Evolutionary conservation across 2,329 filamentous ascomycete species (phyloP), one percentile per base, ranked within the genome.

Genomic region (Hypoxylon sp.): DNA sequence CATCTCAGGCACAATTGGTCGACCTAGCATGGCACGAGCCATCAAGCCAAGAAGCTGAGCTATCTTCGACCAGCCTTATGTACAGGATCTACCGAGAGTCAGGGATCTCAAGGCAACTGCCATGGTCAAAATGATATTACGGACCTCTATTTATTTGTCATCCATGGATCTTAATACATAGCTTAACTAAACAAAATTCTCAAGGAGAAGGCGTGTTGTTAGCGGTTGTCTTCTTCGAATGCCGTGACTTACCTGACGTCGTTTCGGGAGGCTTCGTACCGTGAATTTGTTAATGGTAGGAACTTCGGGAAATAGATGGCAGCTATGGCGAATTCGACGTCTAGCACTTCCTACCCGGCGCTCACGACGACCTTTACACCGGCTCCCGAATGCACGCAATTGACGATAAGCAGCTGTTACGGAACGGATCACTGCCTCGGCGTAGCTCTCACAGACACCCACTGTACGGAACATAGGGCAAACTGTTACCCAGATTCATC

Each of bases 351-450:
- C 14, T 24, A 54, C 32, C 49, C 49, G 14, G 12, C 42, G 22
- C 50, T 54, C 22, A 61, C 57, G 4, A 61, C 57, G 8, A 49
- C 26, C 7, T 61, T 61, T 26, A 54, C 50, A 9, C 57, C 57
- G 1, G 57, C 49, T 7, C 42, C 57, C 12, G 50, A 53, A 33
- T 61, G 50, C 26, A 48, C 57, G 11, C n/a, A 40, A 22, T 18
- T 61, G 12, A 56, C 52, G 2, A 45, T 55, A 46, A 46, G 42
- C 4, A 26, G 11, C 30, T 55, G 52, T 30, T 50, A 50, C 14
- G 45, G 28, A 4, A 55, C 52, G 20, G 16, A 45, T 20, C 11
- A 16, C 7, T 55, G 52, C n/a, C 14, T 45, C 42, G 40, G 4
- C 22, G 28, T 46, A 36, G 52, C 28, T 11, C 52, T 55, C 9